Evolutionary conservation across 2,329 filamentous ascomycete species (phyloP), one percentile per base, ranked within the genome.

Genomic region (Monosporascus cannonballus): DNA sequence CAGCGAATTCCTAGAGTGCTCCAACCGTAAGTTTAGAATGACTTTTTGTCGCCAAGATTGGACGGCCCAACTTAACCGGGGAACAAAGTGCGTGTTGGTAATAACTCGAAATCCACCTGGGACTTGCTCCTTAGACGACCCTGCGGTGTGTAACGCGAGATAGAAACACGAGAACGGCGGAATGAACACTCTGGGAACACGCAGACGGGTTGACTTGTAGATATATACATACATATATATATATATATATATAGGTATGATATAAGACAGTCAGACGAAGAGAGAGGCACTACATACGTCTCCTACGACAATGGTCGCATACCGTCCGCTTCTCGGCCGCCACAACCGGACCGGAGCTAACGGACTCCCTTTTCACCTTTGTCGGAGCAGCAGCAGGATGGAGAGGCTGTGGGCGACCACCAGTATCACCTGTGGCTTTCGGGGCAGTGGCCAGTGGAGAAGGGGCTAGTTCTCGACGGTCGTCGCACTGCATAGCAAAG

Each of bases 221-320:
- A 25, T n/a, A n/a, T n/a, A n/a, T n/a, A n/a, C n/a, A n/a, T n/a
- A n/a, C n/a, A n/a, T n/a, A n/a, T 15, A 46, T 45, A 25, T 11
- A 14, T 14, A 27, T 27, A 27, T 45, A 22, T 25, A 41, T 42
- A 50, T 41, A 27, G 17, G 9, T 34, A 11, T 34, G 5, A 46
- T 22, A 25, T 42, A 6, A 42, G 24, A 18, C 11, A n/a, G 47
- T 3, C 3, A 51, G 27, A 7, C 36, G 46, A 52, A 41, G 30
- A 30, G 48, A 53, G 30, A 51, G 45, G 47, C n/a, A 46, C 25
- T 34, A 66, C 72, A 56, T 68, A 74, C 73, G 65, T 57, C 73
- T 66, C 58, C 71, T 63, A 50, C 73, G 69, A 60, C 73, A 76
- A 56, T 76, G 71, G 54, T 76, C 73, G 59, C 73, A 76, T 36